Conservation (phyloP, 345 rosid genomes). For the Camelina sativa region DNA sequence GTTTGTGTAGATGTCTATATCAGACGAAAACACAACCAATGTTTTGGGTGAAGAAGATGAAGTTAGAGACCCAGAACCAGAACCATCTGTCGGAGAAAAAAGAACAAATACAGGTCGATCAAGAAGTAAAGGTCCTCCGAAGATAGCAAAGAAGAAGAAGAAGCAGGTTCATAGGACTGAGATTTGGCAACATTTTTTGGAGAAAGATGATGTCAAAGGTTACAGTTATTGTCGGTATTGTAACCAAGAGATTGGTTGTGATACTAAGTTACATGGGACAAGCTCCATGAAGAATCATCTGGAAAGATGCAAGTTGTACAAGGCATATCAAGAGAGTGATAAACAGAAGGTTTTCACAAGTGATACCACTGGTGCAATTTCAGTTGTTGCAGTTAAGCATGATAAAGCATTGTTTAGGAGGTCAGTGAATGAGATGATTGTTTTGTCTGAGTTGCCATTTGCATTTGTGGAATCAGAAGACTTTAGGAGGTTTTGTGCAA, state of each 20-base stretch:
- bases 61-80: no score
- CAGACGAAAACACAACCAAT: no score
- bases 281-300: not conserved
- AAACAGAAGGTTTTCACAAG: not conserved
- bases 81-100: no score
- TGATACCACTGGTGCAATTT: not conserved
- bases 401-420: not conserved
- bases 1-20: no score
- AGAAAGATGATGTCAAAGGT: no score
- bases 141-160: no score
- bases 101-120: no score
- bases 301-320: not conserved
- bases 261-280: not conserved
- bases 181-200: no score
- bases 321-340: not conserved
- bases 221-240: not conserved
- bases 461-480: not conserved
- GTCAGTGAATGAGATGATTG: not conserved
- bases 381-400: not conserved
- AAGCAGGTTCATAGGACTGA: no score
- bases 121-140: no score
- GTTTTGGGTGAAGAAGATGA: no score
- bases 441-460: not conserved
- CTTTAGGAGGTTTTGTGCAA: not conserved
- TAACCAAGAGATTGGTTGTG: not conserved